Conservation (phyloP, 2,329 filamentous ascomycete species). For the Pleomassaria siparia region DNA sequence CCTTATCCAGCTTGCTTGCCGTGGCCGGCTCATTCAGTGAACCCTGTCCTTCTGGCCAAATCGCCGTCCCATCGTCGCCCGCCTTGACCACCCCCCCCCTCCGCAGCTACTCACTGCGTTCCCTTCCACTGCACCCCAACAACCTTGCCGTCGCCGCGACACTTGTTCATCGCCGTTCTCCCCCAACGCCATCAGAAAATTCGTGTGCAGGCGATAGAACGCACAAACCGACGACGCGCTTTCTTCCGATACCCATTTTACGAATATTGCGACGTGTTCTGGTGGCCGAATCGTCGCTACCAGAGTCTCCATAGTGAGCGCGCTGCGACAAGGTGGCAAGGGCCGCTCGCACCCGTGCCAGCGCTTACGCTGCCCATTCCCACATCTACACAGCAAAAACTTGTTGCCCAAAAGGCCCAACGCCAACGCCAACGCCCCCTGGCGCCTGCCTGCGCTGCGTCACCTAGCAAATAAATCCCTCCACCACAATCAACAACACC, state of each 20-base stretch:
- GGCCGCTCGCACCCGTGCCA: neutral
- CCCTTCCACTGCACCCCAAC: slow-evolving; percentile 5
- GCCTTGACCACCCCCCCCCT: slow-evolving; percentile 1
- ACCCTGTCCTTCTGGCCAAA: neutral
- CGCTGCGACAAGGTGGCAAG: neutral
- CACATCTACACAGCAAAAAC: neutral
- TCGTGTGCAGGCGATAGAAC: neutral
- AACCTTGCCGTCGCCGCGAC: neutral
- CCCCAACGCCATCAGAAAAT: slow-evolving; percentile 12
- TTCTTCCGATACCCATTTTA: slow-evolving; percentile 4
- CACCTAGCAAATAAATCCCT: neutral
- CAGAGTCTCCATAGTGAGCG: neutral
- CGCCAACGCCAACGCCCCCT: too few species aligned
- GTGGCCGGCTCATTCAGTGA: neutral
- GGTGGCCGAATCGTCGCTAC: slow-evolving; percentile 6
- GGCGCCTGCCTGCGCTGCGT: neutral
- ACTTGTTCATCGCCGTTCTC: slow-evolving; percentile 7
- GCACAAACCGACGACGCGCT: neutral
- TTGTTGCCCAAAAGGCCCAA: slow-evolving; percentile 4
- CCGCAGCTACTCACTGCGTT: neutral
- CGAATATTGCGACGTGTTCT: slow-evolving; percentile 8
- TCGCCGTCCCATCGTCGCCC: too few species aligned
- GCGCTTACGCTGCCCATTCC: slow-evolving; percentile 2
- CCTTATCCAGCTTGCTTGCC: neutral
- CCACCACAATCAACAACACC: neutral